Evolutionary conservation across 192 early-diverging fungal species (phyloP).

Genomic region (Jimgerdemannia lactiflua): DNA sequence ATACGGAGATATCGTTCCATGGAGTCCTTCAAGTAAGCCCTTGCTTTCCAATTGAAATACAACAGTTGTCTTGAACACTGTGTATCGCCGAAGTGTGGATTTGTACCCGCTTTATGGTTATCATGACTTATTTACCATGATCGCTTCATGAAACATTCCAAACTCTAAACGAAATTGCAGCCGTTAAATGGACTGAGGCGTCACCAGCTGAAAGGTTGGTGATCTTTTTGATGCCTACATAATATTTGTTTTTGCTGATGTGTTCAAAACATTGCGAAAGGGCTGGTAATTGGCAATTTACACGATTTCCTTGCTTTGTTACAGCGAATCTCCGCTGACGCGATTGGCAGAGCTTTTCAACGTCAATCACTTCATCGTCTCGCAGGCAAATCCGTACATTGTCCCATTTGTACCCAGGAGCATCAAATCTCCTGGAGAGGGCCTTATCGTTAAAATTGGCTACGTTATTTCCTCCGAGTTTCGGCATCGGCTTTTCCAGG

Average conservation of each 20-base stretch:
- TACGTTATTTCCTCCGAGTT: slow-evolving; percentile 57
- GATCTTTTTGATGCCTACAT: not conserved
- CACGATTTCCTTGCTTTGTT: slow-evolving; percentile 20
- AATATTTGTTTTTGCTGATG: too few relatives aligned
- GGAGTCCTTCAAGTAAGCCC: slow-evolving; percentile 54
- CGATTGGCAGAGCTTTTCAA: slow-evolving; percentile 77
- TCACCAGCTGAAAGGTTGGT: slow-evolving; percentile 33
- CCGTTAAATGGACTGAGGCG: slow-evolving; percentile 38
- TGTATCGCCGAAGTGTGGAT: too few relatives aligned
- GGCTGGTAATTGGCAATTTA: not conserved
- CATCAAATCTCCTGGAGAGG: slow-evolving; percentile 27
- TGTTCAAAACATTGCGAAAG: not conserved
- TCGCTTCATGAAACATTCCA: too few relatives aligned
- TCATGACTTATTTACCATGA: too few relatives aligned
- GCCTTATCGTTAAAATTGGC: slow-evolving; percentile 35
- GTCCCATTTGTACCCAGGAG: slow-evolving; percentile 64
- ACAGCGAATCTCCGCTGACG: slow-evolving; percentile 60
- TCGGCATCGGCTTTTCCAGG: slow-evolving; percentile 60
- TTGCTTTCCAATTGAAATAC: not conserved
- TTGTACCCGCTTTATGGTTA: too few relatives aligned
- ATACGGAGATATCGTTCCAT: slow-evolving; percentile 60
- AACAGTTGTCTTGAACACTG: not conserved
- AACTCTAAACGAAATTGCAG: slow-evolving; percentile 1
- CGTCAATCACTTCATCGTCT: slow-evolving; percentile 83
- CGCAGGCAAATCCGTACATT: slow-evolving; percentile 68